Evolutionary conservation across 192 early-diverging fungal genomes (phyloP).

Genomic region (Coemansia sp.): DNA sequence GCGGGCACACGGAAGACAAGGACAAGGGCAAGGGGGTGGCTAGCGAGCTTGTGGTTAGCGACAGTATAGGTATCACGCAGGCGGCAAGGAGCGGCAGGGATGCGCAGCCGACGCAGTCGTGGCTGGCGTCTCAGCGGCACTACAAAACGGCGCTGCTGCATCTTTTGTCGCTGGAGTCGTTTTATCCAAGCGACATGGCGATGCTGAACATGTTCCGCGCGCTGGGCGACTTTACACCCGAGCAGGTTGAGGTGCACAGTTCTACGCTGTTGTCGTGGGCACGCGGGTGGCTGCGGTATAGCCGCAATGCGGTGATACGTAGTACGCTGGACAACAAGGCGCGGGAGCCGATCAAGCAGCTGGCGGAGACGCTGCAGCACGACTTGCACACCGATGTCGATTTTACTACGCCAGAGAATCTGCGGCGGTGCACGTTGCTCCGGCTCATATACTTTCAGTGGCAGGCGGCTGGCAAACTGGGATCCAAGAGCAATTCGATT

Average conservation of each 20-base stretch:
- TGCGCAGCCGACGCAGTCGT: slow-evolving; percentile 29
- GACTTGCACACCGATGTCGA: slow-evolving; percentile 8
- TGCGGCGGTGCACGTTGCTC: slow-evolving; percentile 39
- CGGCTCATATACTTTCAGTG: slow-evolving; percentile 44
- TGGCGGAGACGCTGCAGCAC: slow-evolving; percentile 50
- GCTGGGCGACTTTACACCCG: slow-evolving; percentile 35
- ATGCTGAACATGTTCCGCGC: slow-evolving; percentile 47
- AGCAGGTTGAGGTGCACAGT: slow-evolving; percentile 34
- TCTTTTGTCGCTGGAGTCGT: slow-evolving; percentile 49
- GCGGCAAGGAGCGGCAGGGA: slow-evolving; percentile 7
- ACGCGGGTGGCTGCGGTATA: slow-evolving; percentile 52
- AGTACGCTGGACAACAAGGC: slow-evolving; percentile 41
- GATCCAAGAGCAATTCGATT: slow-evolving; percentile 49
- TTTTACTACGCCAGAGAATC: slow-evolving; percentile 16
- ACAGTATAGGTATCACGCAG: background rate
- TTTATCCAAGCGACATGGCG: slow-evolving; percentile 48
- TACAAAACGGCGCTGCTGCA: slow-evolving; percentile 45
- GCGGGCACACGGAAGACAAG: slow-evolving; percentile 4
- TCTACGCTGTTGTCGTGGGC: slow-evolving; percentile 50
- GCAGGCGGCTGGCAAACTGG: slow-evolving; percentile 41
- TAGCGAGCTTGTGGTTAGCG: background rate
- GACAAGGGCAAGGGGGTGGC: slow-evolving; percentile 17
- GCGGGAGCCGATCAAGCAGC: slow-evolving; percentile 17
- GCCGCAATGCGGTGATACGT: slow-evolving; percentile 46
- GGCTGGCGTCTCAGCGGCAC: slow-evolving; percentile 33